phyloP scores from a whole-genome alignment of 2,329 filamentous ascomycete species.

The Cytospora piceae region DNA sequence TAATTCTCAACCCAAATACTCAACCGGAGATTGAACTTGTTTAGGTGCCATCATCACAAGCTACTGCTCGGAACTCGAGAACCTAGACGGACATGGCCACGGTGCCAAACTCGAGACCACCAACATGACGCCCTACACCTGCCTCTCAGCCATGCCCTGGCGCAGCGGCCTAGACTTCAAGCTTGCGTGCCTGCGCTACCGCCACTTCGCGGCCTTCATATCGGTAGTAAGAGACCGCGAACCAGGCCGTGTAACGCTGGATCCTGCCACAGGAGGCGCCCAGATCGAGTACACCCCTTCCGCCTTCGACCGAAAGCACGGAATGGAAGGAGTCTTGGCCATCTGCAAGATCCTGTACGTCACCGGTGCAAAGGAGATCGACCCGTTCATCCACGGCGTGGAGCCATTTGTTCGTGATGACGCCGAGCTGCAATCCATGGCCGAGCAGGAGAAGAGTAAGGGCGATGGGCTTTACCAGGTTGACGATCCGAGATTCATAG shows the following conservation, averaged over 20 bases:
- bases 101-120: conserved; percentile 80
- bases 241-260: conserved; percentile 72
- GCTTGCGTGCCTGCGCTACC: conserved; percentile 67
- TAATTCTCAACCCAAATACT: too few relatives aligned
- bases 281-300: conserved; percentile 73
- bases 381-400: conserved; percentile 64
- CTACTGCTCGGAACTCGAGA: conserved; percentile 76
- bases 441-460: conserved; percentile 24
- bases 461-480: conserved; percentile 46
- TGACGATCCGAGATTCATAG: conserved; percentile 62
- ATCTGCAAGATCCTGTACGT: conserved; percentile 78
- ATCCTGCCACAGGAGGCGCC: conserved; percentile 67
- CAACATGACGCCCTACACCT: conserved; percentile 71
- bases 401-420: conserved; percentile 60
- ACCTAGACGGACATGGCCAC: conserved; percentile 79
- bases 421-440: background rate
- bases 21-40: too few relatives aligned
- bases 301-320: conserved; percentile 71
- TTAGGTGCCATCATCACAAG: conserved; percentile 78
- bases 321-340: conserved; percentile 72
- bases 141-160: conserved; percentile 69
- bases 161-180: conserved; percentile 72
- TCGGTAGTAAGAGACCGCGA: conserved; percentile 76
- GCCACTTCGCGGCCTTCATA: conserved; percentile 73
- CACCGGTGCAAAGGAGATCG: conserved; percentile 79